A percentile compares a stretch with the other conserved stretches of the same genome.
phyloP scores from a whole-genome alignment of 2,329 filamentous ascomycete genomes.

The Trichoderma gracile region DNA sequence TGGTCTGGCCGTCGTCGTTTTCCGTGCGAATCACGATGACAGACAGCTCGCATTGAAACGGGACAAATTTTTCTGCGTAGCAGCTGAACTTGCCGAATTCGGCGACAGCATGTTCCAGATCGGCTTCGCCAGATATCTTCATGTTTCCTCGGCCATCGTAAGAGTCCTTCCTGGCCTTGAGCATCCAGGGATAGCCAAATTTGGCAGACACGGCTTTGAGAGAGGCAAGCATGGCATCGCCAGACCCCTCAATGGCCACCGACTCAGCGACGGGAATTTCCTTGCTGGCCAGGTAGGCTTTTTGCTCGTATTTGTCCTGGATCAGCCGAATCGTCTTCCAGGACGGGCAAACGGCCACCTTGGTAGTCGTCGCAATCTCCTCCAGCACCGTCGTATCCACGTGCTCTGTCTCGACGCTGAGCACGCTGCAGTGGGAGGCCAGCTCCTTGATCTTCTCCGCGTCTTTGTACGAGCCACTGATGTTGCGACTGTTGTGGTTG shows the following conservation, averaged over 20 bases:
- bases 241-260: slow-evolving; percentile 56
- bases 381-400: slow-evolving; percentile 88
- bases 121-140: slow-evolving; percentile 47
- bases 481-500: slow-evolving; percentile 70
- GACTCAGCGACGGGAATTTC: slow-evolving; percentile 74
- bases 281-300: slow-evolving; percentile 70
- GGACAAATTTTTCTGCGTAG: slow-evolving; percentile 87
- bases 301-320: slow-evolving; percentile 92
- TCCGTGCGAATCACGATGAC: slow-evolving; percentile 95
- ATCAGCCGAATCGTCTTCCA: slow-evolving; percentile 86
- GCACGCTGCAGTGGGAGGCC: slow-evolving; percentile 72
- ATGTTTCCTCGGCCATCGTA: slow-evolving; percentile 84
- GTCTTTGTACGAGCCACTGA: slow-evolving; percentile 87
- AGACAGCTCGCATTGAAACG: slow-evolving; percentile 83
- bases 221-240: slow-evolving; percentile 57
- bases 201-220: slow-evolving; percentile 62
- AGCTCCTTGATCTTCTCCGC: slow-evolving; percentile 74
- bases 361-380: slow-evolving; percentile 65
- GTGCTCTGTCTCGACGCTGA: slow-evolving; percentile 95
- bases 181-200: slow-evolving; percentile 84
- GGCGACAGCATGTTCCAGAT: slow-evolving; percentile 63
- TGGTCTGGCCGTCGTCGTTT: slow-evolving; percentile 56
- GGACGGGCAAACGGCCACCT: slow-evolving; percentile 71
- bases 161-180: slow-evolving; percentile 86
- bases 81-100: slow-evolving; percentile 70